These are phyloP conservation scores for Starmera quercuum DNA, from an alignment of 805 yeast genomes.

Conservation along the genomic window DNA sequence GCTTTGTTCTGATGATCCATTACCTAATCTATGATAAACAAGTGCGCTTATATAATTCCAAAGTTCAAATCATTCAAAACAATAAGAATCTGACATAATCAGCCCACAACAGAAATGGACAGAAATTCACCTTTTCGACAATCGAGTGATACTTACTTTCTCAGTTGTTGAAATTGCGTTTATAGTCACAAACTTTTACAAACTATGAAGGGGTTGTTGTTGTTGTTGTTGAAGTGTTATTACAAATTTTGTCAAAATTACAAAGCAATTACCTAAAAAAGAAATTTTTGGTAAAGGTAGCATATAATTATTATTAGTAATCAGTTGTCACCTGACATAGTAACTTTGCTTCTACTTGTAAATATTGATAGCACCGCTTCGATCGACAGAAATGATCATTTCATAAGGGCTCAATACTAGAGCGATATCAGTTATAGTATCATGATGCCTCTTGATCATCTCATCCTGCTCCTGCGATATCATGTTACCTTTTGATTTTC, in stretches of 20 bases:
- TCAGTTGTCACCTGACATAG: neutral
- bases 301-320: neutral
- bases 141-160: too few relatives aligned
- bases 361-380: conserved; percentile 58
- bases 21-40: too few relatives aligned
- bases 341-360: conserved; percentile 28
- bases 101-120: too few relatives aligned
- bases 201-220: neutral
- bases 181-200: neutral
- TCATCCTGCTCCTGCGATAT: conserved; percentile 37
- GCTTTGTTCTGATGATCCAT: too few relatives aligned
- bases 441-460: conserved; percentile 39
- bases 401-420: conserved; percentile 42
- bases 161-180: neutral
- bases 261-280: conserved; percentile 3
- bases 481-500: conserved; percentile 23
- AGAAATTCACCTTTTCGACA: too few relatives aligned
- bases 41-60: too few relatives aligned
- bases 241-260: neutral
- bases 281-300: neutral
- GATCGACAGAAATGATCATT: conserved; percentile 58
- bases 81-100: too few relatives aligned
- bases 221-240: conserved; percentile 1
- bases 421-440: conserved; percentile 41
- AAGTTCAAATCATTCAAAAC: too few relatives aligned